Conservation (phyloP, 2,329 filamentous ascomycete species). For the Pseudogymnoascus sp. region DNA sequence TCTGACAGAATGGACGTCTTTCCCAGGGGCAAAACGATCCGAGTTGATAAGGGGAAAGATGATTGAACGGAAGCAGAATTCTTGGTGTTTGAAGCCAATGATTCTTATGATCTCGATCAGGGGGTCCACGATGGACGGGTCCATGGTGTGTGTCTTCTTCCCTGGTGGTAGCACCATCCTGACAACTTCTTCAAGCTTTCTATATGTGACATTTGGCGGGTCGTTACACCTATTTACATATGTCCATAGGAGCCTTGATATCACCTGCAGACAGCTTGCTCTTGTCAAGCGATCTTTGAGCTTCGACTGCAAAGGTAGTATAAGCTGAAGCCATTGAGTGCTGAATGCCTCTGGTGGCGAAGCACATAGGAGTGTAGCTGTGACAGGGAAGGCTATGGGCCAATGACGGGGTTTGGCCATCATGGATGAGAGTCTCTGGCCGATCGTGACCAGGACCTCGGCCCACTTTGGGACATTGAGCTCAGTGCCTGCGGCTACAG, state of each 20-base stretch:
- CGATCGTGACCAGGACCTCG: conserved; percentile 70
- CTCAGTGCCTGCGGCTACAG: conserved; percentile 61
- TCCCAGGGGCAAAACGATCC: conserved; percentile 65
- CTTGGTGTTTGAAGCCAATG: conserved; percentile 87
- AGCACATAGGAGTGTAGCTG: conserved; percentile 77
- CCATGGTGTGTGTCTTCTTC: conserved; percentile 74
- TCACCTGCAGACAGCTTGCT: conserved; percentile 74
- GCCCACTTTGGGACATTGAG: conserved; percentile 78
- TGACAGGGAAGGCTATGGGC: conserved; percentile 79
- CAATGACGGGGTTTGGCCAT: conserved; percentile 89
- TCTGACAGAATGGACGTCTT: conserved; percentile 59
- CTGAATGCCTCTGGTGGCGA: conserved; percentile 78
- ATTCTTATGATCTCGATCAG: conserved; percentile 90
- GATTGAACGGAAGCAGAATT: conserved; percentile 84
- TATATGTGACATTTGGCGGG: conserved; percentile 53
- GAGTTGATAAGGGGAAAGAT: conserved; percentile 95
- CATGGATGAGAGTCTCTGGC: conserved; percentile 72
- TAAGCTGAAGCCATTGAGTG: conserved; percentile 76
- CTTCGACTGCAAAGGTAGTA: conserved; percentile 68
- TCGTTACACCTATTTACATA: conserved; percentile 79
- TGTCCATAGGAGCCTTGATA: conserved; percentile 87
- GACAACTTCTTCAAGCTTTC: conserved; percentile 84
- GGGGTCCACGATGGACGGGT: conserved; percentile 76
- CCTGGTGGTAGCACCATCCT: conserved; percentile 73
- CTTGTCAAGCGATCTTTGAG: conserved; percentile 76